Evolutionary conservation across 768 basidiomycete species (phyloP), one percentile per base, ranked within the genome.

Genomic region (Fomitopsis pulvina): DNA sequence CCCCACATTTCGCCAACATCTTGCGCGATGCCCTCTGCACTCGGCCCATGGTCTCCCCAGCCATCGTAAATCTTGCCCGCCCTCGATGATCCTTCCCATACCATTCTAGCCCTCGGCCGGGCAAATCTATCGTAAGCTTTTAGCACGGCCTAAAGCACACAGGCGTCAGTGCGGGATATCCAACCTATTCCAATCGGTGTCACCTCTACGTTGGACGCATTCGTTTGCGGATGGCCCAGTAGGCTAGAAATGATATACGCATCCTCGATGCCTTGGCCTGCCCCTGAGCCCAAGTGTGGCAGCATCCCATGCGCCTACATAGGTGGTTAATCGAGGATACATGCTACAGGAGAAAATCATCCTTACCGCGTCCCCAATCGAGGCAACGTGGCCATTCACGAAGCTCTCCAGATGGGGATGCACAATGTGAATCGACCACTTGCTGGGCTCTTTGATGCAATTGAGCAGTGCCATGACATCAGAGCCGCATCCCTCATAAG

Each of bases 201-300:
- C 51, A 74, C 79, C 51, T 70, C 65, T 20, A 81, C 57, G 52
- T 74, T 76, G 7, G 57, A 55, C 14, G 56, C 38, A 16, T 61
- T 68, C 1, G 74, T 72, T 48, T 67, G 57, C 2, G 74, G 68
- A 52, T 75, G 72, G 5, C 60, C 57, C 14, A 82, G 71, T 12
- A 82, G 62, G 10, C 68, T 64, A 32, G 69, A 71, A 3, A 83
- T 62, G 4, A 75, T 59, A 40, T 72, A 71, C 0, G 71, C 74
- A 52, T 81, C 81, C 56, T 82, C 80, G 25, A 81, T 69, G 1
- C 77, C 80, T 63, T 82, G 80, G 7, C 80, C 76, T 7, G 76
- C 77, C 1, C 80, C 80, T 0, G 78, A 71, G 2, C 79, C 79
- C 9, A 81, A 63, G 60, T 81, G 79, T 0, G 81, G 79, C 28